A percentile compares a stretch with the other conserved stretches of the same genome.
These are phyloP conservation scores for Alternaria gansuensis DNA, from an alignment of 2,329 filamentous ascomycete genomes.

Conservation along the genomic window DNA sequence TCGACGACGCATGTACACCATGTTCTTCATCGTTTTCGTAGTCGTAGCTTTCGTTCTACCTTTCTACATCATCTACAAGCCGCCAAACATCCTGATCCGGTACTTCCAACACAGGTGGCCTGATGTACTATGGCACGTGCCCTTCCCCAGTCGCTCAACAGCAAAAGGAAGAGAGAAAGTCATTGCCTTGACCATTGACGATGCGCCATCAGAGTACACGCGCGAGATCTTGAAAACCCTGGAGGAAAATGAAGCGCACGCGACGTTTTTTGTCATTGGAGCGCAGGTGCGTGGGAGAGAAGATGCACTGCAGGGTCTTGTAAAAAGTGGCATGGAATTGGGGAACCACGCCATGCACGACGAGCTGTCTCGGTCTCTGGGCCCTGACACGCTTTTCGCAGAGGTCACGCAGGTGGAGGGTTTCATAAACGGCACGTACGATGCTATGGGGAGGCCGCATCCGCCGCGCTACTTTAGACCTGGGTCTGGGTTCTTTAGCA, in stretches of 20 bases:
- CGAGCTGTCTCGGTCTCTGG: slow-evolving; percentile 73
- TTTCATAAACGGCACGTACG: slow-evolving; percentile 67
- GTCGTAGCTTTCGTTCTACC: slow-evolving; percentile 45
- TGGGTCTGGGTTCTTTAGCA: slow-evolving; percentile 83
- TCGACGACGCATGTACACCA: slow-evolving; percentile 50
- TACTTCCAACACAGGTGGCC: slow-evolving; percentile 77
- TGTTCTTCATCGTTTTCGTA: slow-evolving; percentile 45
- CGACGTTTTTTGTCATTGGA: slow-evolving; percentile 91
- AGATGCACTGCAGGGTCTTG: slow-evolving; percentile 59
- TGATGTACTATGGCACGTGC: slow-evolving; percentile 78
- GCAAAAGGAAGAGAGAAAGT: slow-evolving; percentile 62
- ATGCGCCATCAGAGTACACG: slow-evolving; percentile 79
- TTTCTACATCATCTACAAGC: slow-evolving; percentile 79
- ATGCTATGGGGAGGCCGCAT: slow-evolving; percentile 51
- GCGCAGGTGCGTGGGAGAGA: slow-evolving; percentile 70
- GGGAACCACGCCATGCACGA: slow-evolving; percentile 92
- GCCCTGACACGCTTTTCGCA: slow-evolving; percentile 64
- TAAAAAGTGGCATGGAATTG: slow-evolving; percentile 67
- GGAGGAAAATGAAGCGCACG: slow-evolving; percentile 69
- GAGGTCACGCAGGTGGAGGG: slow-evolving; percentile 73
- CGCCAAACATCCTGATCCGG: slow-evolving; percentile 73
- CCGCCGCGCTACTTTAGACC: slow-evolving; percentile 78
- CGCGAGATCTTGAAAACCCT: slow-evolving; percentile 73
- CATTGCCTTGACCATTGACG: slow-evolving; percentile 86
- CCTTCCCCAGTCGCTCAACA: slow-evolving; percentile 47